Base-by-base conservation (phyloP, 2,329 filamentous ascomycete species). In the Fusarium temperatum region DNA sequence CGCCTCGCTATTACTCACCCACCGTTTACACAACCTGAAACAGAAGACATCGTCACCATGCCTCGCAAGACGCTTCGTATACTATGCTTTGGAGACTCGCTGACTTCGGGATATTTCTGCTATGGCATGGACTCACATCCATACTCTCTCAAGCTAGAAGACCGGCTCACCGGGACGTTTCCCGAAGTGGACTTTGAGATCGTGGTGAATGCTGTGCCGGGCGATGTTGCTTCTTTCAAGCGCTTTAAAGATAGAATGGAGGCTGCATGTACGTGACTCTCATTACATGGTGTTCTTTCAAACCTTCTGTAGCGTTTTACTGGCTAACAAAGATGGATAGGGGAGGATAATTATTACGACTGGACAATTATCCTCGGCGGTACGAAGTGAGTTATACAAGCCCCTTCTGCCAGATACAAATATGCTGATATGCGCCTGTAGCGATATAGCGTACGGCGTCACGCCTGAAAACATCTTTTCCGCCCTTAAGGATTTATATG, bases 341-440 rank as follows among this genome's bases (percentile, higher is more conserved):
- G 75, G 62, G 55, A 73, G n/a, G 70, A 66, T 36, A 68, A 70
- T 8, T 65, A 70, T 2, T 90, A 84, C 72, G 88, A 92, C 82
- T 92, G 90, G 89, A 86, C 88, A 20, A 86, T 93, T 38, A 80
- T 92, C 9, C 85, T 93, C 5, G 90, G 89, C 14, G 91, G 90
- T 6, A 92, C 90, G 55, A 93, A 92, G 83, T 87, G 81, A 59
- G 83, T 64, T 58, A 62, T 18, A 36, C n/a, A 32, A 26, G 13
- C 14, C 13, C 24, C 4, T 20, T 32, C 13, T 24, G 28, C 17
- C 26, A 20, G 12, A 30, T 22, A 44, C 35, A 20, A 47, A 28
- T 32, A 13, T 9, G n/a, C 61, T 72, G 35, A 74, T 47, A 1
- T 12, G 35, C 17, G 41, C 32, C 30, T 30, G 35, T 62, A 87